Evolutionary conservation across 2,329 filamentous ascomycete species (phyloP).

Genomic region (Fusarium subtropicale): DNA sequence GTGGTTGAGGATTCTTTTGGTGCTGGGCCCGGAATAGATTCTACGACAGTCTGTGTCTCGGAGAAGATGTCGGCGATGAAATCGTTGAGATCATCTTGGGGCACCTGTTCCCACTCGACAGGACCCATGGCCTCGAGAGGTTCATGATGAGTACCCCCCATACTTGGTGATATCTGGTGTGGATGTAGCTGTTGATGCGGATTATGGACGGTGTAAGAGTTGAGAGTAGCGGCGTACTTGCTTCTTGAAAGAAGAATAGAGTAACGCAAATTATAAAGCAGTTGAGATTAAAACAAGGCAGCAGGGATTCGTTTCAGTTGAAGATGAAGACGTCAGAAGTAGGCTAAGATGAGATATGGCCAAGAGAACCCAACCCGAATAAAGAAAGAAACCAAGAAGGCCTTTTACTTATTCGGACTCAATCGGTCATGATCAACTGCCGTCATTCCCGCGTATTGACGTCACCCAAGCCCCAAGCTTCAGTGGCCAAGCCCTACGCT

Average conservation of each 20-base stretch:
- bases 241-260: conserved; percentile 5
- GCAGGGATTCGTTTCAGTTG: conserved; percentile 2
- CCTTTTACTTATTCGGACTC: conserved; percentile 7
- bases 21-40: conserved; percentile 73
- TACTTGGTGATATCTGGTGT: conserved; percentile 44
- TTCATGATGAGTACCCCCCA: conserved; percentile 67
- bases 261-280: not conserved
- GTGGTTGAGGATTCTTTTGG: conserved; percentile 54
- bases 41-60: conserved; percentile 76
- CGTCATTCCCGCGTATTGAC: conserved; percentile 39
- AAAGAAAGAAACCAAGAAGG: conserved; percentile 22
- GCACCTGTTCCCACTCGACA: conserved; percentile 62
- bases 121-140: conserved; percentile 68
- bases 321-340: conserved; percentile 36
- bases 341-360: conserved; percentile 19
- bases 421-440: conserved; percentile 35
- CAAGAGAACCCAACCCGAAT: conserved; percentile 13
- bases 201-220: conserved; percentile 1
- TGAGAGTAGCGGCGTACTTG: conserved; percentile 2
- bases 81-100: conserved; percentile 60
- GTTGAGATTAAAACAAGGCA: conserved; percentile 20
- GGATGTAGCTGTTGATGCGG: not conserved
- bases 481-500: conserved; percentile 17
- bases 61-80: conserved; percentile 71
- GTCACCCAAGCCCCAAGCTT: conserved; percentile 21